Conservation (phyloP, 495 filamentous ascomycete genomes). For the Apodospora peruviana region DNA sequence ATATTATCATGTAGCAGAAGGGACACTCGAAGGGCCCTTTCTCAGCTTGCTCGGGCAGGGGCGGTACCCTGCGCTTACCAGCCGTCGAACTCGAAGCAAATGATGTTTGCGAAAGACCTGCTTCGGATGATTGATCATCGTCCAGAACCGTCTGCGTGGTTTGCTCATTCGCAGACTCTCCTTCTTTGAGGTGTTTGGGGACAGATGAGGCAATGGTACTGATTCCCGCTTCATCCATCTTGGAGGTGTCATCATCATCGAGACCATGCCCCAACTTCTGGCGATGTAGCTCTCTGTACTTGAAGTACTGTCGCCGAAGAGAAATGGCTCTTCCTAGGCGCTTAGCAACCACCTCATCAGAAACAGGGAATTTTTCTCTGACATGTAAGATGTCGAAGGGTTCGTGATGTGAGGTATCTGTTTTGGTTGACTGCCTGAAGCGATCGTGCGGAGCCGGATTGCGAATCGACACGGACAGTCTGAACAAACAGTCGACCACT, state of each 20-base stretch:
- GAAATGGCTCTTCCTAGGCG: slow-evolving; percentile 39
- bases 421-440: slow-evolving; percentile 9
- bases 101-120: slow-evolving; percentile 15
- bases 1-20: slow-evolving; percentile 29
- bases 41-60: slow-evolving; percentile 10
- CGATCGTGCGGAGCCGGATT: slow-evolving; percentile 23
- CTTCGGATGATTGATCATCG: slow-evolving; percentile 14
- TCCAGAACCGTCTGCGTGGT: slow-evolving; percentile 1
- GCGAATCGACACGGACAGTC: slow-evolving; percentile 15
- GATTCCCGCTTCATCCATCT: neutral
- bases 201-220: slow-evolving; percentile 16
- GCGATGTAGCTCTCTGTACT: slow-evolving; percentile 36
- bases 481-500: slow-evolving; percentile 13
- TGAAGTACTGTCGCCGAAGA: slow-evolving; percentile 33
- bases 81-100: slow-evolving; percentile 5
- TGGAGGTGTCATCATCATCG: slow-evolving; percentile 1
- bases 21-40: slow-evolving; percentile 29
- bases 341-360: slow-evolving; percentile 9
- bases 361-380: neutral
- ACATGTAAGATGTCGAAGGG: slow-evolving; percentile 8
- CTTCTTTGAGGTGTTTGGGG: slow-evolving; percentile 2
- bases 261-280: slow-evolving; percentile 27
- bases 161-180: neutral
- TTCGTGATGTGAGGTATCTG: slow-evolving; percentile 11
- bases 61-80: slow-evolving; percentile 6